phyloP scores from a whole-genome alignment of 1,139 yeast genomes.

The Sporopachydermia cereana region DNA sequence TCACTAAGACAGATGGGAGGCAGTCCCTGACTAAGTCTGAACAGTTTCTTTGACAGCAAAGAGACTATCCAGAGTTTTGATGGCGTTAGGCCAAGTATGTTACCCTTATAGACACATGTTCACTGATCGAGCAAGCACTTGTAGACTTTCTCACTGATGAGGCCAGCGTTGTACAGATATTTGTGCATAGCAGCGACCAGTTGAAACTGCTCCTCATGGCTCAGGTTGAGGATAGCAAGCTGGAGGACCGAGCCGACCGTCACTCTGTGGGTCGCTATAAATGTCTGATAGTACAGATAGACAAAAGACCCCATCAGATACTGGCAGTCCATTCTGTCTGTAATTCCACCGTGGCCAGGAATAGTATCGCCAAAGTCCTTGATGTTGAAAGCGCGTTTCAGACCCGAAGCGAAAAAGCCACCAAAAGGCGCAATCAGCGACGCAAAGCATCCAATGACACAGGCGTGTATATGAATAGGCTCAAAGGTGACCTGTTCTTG shows the following conservation, averaged over 20 bases:
- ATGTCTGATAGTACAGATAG: constrained; percentile 85
- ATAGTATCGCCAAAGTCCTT: constrained; percentile 88
- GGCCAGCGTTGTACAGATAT: constrained; percentile 48
- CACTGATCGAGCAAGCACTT: constrained; percentile 21
- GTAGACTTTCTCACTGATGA: constrained; percentile 28
- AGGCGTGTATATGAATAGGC: constrained; percentile 84
- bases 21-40: too few species aligned
- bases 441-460: constrained; percentile 85
- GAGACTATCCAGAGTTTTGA: too few species aligned
- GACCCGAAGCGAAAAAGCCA: constrained; percentile 94
- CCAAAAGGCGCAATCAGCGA: constrained; percentile 98
- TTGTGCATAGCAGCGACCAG: constrained; percentile 50
- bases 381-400: constrained; percentile 93
- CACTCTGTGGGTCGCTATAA: constrained; percentile 56
- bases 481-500: constrained; percentile 48
- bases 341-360: constrained; percentile 97
- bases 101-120: too few species aligned
- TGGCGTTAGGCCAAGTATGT: too few species aligned
- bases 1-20: too few species aligned
- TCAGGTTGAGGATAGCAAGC: constrained; percentile 59
- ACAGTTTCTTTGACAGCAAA: too few species aligned
- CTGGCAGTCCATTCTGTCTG: constrained; percentile 97
- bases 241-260: constrained; percentile 68
- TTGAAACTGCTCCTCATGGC: constrained; percentile 52
- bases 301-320: constrained; percentile 95